A percentile compares a stretch with the other conserved stretches of the same genome.
Evolutionary conservation across 2,329 filamentous ascomycete genomes (phyloP).

Genomic region (Calonectria pteridis): DNA sequence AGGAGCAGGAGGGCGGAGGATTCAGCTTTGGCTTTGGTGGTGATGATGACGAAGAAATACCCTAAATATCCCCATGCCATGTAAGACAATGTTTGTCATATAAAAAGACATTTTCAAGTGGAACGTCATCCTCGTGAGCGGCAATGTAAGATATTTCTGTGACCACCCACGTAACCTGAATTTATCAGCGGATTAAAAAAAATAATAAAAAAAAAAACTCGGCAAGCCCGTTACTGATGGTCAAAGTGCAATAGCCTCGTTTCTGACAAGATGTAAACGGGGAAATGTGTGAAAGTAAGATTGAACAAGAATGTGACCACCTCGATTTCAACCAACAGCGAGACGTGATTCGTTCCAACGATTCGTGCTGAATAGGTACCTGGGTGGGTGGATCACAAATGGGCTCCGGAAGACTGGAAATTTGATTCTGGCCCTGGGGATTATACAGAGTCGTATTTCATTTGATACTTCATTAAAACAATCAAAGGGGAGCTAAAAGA

Average conservation of each 20-base stretch:
- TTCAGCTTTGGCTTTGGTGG: conserved; percentile 70
- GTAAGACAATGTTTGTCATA: not conserved
- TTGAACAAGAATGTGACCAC: not conserved
- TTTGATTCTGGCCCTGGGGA: not conserved
- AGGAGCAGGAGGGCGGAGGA: conserved; percentile 48
- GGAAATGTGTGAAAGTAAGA: not conserved
- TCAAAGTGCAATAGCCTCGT: not conserved
- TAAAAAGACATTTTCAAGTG: not conserved
- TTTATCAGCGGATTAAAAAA: not conserved
- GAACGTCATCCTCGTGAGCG: too few relatives aligned
- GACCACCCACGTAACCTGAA: not conserved
- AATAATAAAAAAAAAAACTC: not conserved
- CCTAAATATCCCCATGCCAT: conserved; percentile 40
- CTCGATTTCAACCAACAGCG: not conserved
- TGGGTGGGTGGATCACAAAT: not conserved
- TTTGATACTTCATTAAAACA: not conserved
- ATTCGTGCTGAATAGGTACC: not conserved
- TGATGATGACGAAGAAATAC: conserved; percentile 62
- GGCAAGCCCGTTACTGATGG: not conserved
- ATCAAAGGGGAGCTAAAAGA: not conserved
- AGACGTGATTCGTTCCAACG: not conserved
- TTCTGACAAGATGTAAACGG: not conserved
- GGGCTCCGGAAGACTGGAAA: not conserved
- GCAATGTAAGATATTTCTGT: not conserved
- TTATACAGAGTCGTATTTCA: not conserved